phyloP scores from a whole-genome alignment of 768 basidiomycete genomes.

The Leucogyrophana mollusca region DNA sequence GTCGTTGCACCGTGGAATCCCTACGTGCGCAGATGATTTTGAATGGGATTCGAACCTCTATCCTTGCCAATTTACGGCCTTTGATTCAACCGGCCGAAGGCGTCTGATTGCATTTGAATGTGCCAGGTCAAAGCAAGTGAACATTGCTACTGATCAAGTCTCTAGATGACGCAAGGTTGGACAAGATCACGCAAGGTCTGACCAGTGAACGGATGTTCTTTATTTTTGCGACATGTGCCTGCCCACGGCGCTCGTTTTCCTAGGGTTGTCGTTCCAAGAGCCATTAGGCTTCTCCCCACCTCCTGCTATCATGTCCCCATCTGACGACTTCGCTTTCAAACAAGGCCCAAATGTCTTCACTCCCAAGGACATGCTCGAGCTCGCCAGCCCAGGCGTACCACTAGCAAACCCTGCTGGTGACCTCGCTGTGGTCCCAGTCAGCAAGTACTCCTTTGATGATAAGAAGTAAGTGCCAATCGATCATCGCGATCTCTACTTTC shows the following conservation, averaged over 20 bases:
- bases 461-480: constrained; percentile 54
- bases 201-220: too few species aligned
- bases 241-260: constrained; percentile 40
- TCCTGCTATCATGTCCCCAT: constrained; percentile 16
- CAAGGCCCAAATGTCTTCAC: constrained; percentile 60
- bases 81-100: too few species aligned
- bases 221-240: constrained; percentile 55
- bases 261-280: constrained; percentile 56
- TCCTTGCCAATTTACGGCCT: too few species aligned
- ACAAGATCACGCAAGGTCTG: too few species aligned
- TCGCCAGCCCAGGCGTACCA: constrained; percentile 65
- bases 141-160: too few species aligned
- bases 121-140: too few species aligned
- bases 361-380: constrained; percentile 67
- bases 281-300: constrained; percentile 31
- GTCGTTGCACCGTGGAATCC: too few species aligned
- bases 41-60: too few species aligned
- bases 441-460: constrained; percentile 69
- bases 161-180: too few species aligned
- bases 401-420: constrained; percentile 71
- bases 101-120: too few species aligned
- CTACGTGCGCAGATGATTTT: too few species aligned
- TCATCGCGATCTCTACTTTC: not conserved
- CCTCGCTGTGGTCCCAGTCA: constrained; percentile 63
- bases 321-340: constrained; percentile 54